Conservation (phyloP, 176 grass and related monocot genomes). For the Secale cereale region DNA sequence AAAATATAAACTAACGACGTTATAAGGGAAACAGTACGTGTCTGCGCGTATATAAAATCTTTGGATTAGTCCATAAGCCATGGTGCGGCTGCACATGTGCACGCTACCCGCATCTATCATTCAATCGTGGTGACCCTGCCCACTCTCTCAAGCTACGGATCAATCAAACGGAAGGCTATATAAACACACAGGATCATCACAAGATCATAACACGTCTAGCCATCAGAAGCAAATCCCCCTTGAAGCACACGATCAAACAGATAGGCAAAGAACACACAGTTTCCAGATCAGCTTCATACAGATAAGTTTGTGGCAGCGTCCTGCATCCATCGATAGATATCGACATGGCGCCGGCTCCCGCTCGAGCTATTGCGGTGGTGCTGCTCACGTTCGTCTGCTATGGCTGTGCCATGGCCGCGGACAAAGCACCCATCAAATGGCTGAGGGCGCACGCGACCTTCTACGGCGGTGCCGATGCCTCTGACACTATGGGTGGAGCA, state of each 20-base stretch:
- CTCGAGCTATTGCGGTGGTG: background rate
- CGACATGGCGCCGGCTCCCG: background rate
- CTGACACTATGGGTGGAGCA: no score
- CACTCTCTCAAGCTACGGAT: background rate
- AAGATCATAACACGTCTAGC: background rate
- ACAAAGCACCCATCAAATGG: no score
- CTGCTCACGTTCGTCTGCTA: no score
- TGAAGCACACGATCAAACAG: background rate
- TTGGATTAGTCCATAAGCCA: slow-evolving; percentile 17
- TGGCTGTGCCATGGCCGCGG: no score
- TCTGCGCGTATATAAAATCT: background rate
- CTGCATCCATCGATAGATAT: background rate
- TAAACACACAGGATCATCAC: background rate
- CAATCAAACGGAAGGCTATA: background rate
- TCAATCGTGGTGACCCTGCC: background rate
- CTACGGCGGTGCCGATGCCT: no score
- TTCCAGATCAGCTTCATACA: background rate
- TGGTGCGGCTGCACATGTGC: background rate
- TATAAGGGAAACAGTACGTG: background rate
- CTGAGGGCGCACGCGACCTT: no score
- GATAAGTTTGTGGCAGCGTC: background rate
- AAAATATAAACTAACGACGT: background rate
- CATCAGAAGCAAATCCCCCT: background rate
- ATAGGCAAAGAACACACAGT: background rate
- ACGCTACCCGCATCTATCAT: background rate